Evolutionary conservation across 31 red algal species (phyloP).

Genomic region (Porphyra umbilicalis): DNA sequence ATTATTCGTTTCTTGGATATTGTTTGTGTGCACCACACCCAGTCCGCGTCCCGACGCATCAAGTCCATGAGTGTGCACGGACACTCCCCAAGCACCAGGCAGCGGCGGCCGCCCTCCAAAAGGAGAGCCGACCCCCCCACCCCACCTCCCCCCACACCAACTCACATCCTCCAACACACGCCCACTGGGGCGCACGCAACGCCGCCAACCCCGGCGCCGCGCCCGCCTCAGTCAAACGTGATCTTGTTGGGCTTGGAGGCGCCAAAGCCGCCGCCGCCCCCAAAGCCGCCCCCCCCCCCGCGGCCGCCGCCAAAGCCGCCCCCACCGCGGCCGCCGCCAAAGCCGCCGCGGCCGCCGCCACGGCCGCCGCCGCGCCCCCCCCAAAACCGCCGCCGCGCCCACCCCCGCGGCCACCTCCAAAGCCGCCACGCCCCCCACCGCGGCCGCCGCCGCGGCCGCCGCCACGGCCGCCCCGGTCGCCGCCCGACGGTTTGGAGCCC

Average conservation of each 20-base stretch:
- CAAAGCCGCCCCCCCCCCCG: slow-evolving; percentile 18
- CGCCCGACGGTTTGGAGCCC: slow-evolving; percentile 43
- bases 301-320: slow-evolving; percentile 21
- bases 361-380: slow-evolving; percentile 16
- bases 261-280: slow-evolving; percentile 19
- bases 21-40: too few species aligned
- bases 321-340: slow-evolving; percentile 27
- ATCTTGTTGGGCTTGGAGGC: slow-evolving; percentile 2
- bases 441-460: slow-evolving; percentile 54
- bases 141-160: too few species aligned
- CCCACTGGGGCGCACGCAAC: too few species aligned
- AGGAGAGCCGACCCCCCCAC: too few species aligned
- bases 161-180: too few species aligned
- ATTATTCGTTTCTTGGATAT: too few species aligned
- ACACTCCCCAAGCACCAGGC: too few species aligned
- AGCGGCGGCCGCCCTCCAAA: too few species aligned
- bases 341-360: slow-evolving; percentile 28
- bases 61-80: too few species aligned
- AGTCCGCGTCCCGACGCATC: too few species aligned
- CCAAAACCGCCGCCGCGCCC: slow-evolving; percentile 10
- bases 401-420: neutral
- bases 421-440: slow-evolving; percentile 53
- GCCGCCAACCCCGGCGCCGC: too few species aligned
- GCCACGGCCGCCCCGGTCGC: slow-evolving; percentile 29
- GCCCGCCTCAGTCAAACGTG: neutral